Evolutionary conservation across 169 alveolate species (phyloP), one percentile per base, ranked within the genome.

Genomic region (Cryptosporidium baileyi): DNA sequence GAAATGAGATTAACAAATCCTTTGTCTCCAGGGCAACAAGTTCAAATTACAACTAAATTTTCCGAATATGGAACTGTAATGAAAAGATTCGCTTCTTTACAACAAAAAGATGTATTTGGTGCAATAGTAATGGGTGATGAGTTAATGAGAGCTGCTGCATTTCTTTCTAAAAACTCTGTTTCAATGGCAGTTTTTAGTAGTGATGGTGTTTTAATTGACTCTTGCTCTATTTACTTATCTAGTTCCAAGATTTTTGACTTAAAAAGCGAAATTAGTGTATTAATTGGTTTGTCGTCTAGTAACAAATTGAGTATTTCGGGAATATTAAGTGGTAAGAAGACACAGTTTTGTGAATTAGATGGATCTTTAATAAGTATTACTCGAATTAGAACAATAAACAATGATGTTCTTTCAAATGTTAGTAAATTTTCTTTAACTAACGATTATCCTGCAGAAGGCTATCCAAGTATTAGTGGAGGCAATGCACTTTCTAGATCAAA

Each of bases 361-460:
- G 28, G 15, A 15, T 24, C 40, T 24, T 28, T 34, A 17, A 57
- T 57, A 17, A 3, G 22, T 15, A 65, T 65, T 32, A 65, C 38
- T 9, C 43, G 32, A 28, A 19, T 65, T 38, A 65, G 63, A 13
- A 43, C 81, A 47, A 28, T 65, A 2, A 45, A 45, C 24, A 28
- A 34, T 22, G 28, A 36, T 49, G 8, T 38, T 19, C 40, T 22
- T 17, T 54, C 67, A 11, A 43, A n/a, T 40, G 17, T 47, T 9
- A 30, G 43, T 57, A 38, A 5, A 6, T 54, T 51, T 30, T 19
- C 65, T 11, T 51, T 57, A 8, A 30, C 60, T 32, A 32, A 51
- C 26, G 85, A 57, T 40, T 74, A 74, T 57, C 85, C 85, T 22
- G 74, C 63, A n/a, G 38, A 74, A 8, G 85, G 85, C 2, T 74